A percentile compares a stretch with the other conserved stretches of the same genome.
Conservation (phyloP, 1,284 basidiomycete species). For the Boletus calvinii region DNA sequence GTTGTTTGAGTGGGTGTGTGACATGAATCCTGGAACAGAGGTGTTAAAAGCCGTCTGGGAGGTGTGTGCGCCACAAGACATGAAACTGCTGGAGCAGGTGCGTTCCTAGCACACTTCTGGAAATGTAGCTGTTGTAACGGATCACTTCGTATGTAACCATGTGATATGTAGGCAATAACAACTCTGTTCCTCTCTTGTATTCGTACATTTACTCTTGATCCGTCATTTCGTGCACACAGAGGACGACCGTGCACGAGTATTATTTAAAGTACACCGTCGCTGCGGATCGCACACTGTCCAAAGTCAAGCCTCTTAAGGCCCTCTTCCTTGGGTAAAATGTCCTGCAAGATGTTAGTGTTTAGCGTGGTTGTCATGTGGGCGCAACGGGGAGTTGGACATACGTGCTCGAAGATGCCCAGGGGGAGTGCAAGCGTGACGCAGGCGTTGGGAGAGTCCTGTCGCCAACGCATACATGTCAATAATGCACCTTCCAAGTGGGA, state of each 20-base stretch:
- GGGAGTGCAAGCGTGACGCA: constrained; percentile 74
- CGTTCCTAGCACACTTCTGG: background rate
- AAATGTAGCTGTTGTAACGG: background rate
- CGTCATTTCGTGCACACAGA: too few relatives aligned
- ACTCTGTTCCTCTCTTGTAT: background rate
- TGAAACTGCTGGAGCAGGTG: constrained; percentile 16
- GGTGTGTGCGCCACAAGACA: constrained; percentile 17
- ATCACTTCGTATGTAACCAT: background rate
- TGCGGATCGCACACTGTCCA: constrained; percentile 66
- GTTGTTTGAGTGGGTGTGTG: constrained; percentile 28
- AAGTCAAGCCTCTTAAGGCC: constrained; percentile 57
- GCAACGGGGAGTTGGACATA: constrained; percentile 30
- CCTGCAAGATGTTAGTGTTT: constrained; percentile 34
- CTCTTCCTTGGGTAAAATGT: constrained; percentile 63
- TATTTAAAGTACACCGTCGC: constrained; percentile 52
- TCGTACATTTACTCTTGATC: background rate
- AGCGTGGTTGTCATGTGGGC: background rate
- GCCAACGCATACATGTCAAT: background rate
- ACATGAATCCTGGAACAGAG: constrained; percentile 18
- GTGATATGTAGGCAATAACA: background rate
- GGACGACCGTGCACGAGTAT: too few relatives aligned
- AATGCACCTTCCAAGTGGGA: background rate
- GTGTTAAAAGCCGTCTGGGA: constrained; percentile 27
- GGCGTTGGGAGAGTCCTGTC: constrained; percentile 71
- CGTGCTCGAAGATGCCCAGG: constrained; percentile 71